Base-by-base conservation (phyloP, 768 basidiomycete species). In the Serpula lacrymans region DNA sequence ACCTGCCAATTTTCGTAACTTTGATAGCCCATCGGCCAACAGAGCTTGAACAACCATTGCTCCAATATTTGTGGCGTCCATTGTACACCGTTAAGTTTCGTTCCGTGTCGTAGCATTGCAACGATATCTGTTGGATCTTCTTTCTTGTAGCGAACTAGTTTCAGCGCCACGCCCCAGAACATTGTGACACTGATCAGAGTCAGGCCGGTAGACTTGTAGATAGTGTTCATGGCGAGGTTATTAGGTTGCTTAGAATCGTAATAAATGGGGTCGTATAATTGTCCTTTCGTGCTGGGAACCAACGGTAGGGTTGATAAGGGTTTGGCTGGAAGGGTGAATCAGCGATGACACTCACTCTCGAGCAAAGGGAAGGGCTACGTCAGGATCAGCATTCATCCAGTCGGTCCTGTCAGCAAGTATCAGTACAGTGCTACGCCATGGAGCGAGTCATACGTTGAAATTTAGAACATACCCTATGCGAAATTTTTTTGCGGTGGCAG, bases 371-470 rank as follows among this genome's bases (percentile, higher is more conserved):
- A 87, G 65, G 2, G 84, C 80, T 11, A 84, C 69, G 47, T 87
- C 84, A 0, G 84, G 79, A 47, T 84, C 79, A 4, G 78, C 74
- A 41, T 86, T 86, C 84, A 87, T 84, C 84, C 84, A 87, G 55
- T 86, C 84, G 37, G 59, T 46, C 1, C 59, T 61, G 23, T 34
- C 8, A 16, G 37, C 3, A 14, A 5, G 26, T n/a, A n/a, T n/a
- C n/a, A n/a, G n/a, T 42, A 27, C 16, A 16, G 38, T n/a, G 46
- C 45, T 16, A 48, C 16, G 18, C 12, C 13, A 11, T 4, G 1
- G 5, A 33, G 6, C n/a, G n/a, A n/a, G n/a, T n/a, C n/a, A n/a
- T 7, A 10, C n/a, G 7, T 20, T n/a, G 28, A 40, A 24, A 32
- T 24, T 20, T 17, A 13, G n/a, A 29, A 49, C 40, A 64, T 62